phyloP scores from a whole-genome alignment of 2,329 filamentous ascomycete genomes.

The Exophiala viscosa region DNA sequence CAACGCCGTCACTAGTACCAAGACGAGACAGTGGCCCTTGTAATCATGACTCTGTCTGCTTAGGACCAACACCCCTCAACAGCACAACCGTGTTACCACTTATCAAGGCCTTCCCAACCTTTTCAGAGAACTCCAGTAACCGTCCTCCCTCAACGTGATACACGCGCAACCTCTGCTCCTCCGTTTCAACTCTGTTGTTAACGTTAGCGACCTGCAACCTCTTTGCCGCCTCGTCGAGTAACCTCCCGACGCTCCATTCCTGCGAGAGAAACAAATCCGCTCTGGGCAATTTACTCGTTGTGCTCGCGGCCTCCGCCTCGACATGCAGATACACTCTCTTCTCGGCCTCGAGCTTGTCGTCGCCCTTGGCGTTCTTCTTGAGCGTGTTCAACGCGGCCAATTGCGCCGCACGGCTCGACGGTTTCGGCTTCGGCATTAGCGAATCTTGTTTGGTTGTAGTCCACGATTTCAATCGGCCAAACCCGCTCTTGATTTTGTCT shows the following conservation, averaged over 20 bases:
- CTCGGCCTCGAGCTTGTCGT: conserved; percentile 72
- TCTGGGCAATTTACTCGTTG: conserved; percentile 75
- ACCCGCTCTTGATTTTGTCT: conserved; percentile 68
- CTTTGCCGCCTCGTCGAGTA: conserved; percentile 44
- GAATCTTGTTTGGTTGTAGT: conserved; percentile 67
- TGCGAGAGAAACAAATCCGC: conserved; percentile 75
- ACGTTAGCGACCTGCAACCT: conserved; percentile 43
- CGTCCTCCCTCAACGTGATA: conserved; percentile 91
- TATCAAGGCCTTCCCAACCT: conserved; percentile 67
- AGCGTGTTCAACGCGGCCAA: conserved; percentile 69
- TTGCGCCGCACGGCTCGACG: conserved; percentile 60
- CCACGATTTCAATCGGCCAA: conserved; percentile 77
- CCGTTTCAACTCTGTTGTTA: conserved; percentile 42
- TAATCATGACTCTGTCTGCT: conserved; percentile 34
- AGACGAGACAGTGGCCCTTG: no score
- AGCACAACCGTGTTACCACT: conserved; percentile 89
- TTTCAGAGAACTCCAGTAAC: conserved; percentile 82
- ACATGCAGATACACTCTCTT: conserved; percentile 89
- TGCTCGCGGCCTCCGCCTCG: conserved; percentile 75
- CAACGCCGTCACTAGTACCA: background rate
- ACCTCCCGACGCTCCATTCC: conserved; percentile 84
- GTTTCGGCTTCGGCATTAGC: conserved; percentile 63
- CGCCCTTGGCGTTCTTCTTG: conserved; percentile 86
- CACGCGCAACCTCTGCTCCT: conserved; percentile 72
- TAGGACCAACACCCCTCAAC: conserved; percentile 77